A percentile compares a stretch with the other conserved stretches of the same genome.
Evolutionary conservation across 345 rosid genomes (phyloP).

Genomic region (Microthlaspi erraticum): DNA sequence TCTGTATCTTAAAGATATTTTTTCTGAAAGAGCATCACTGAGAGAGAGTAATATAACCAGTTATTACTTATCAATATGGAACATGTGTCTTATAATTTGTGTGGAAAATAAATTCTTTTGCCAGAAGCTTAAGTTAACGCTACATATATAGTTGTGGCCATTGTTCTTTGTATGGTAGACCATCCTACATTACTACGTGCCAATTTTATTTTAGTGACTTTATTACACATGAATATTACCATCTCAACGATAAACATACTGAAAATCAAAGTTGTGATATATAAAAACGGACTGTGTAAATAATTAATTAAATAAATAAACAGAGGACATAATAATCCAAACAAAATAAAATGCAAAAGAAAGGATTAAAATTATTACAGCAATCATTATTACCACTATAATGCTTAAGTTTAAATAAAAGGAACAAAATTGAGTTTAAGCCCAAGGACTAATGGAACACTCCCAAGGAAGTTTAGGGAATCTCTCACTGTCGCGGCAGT

Average conservation of each 20-base stretch:
- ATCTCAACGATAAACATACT: not conserved
- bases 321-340: not conserved
- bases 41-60: too few species aligned
- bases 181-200: too few species aligned
- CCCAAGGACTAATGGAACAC: conserved; percentile 93
- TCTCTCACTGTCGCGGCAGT: conserved; percentile 71
- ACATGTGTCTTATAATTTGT: too few species aligned
- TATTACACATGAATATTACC: not conserved
- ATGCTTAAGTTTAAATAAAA: not conserved
- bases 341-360: not conserved
- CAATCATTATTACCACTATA: conserved; percentile 23
- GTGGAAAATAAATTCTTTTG: too few species aligned
- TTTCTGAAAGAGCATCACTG: too few species aligned
- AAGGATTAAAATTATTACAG: conserved; percentile 18
- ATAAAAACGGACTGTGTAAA: conserved; percentile 5
- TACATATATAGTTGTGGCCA: too few species aligned
- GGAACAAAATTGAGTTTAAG: conserved; percentile 43
- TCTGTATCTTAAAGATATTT: too few species aligned
- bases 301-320: conserved; percentile 35
- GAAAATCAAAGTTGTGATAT: not conserved
- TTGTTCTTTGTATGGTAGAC: too few species aligned
- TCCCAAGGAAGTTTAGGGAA: conserved; percentile 67
- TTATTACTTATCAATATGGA: too few species aligned
- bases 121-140: too few species aligned
- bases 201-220: not conserved